phyloP scores from a whole-genome alignment of 2,329 filamentous ascomycete species.

The Penicillium sp. region DNA sequence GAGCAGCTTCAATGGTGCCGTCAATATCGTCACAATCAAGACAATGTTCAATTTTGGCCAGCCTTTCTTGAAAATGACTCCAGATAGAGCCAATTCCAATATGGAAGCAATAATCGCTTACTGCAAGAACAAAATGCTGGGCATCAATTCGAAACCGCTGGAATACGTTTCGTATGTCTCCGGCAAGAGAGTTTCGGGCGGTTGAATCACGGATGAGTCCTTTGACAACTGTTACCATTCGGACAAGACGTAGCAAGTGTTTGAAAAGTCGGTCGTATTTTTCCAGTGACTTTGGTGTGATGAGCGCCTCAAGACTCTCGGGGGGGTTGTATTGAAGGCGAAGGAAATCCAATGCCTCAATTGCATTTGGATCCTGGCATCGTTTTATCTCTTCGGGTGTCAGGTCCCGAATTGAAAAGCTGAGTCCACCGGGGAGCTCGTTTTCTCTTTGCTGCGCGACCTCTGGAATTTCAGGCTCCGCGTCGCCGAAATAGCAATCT shows the following conservation, averaged over 20 bases:
- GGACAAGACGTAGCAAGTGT: constrained; percentile 73
- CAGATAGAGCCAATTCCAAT: constrained; percentile 75
- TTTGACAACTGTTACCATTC: constrained; percentile 77
- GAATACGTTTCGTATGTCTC: constrained; percentile 46
- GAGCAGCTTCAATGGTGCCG: constrained; percentile 52
- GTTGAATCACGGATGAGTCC: constrained; percentile 65
- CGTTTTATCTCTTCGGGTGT: constrained; percentile 76
- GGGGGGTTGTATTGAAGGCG: constrained; percentile 83
- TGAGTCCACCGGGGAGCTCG: constrained; percentile 69
- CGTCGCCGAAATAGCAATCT: constrained; percentile 66
- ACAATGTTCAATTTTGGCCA: constrained; percentile 65
- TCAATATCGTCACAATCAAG: constrained; percentile 55
- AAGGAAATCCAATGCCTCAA: constrained; percentile 92
- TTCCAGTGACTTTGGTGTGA: constrained; percentile 70
- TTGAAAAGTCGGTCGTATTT: constrained; percentile 89
- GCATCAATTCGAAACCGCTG: constrained; percentile 74
- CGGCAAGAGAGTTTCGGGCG: constrained; percentile 35
- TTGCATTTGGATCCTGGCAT: constrained; percentile 79
- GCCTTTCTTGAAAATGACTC: constrained; percentile 68
- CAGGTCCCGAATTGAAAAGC: constrained; percentile 84
- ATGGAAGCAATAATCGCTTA: constrained; percentile 80
- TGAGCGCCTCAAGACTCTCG: constrained; percentile 69
- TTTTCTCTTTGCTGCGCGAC: constrained; percentile 29
- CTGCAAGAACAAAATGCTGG: constrained; percentile 74
- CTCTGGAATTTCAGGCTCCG: constrained; percentile 23